Percentiles rank a stretch among this genome's conserved stretches.
These are phyloP conservation scores for Stephanodiscus minutulus DNA, from an alignment of 108 stramenopile species.

Conservation along the genomic window DNA sequence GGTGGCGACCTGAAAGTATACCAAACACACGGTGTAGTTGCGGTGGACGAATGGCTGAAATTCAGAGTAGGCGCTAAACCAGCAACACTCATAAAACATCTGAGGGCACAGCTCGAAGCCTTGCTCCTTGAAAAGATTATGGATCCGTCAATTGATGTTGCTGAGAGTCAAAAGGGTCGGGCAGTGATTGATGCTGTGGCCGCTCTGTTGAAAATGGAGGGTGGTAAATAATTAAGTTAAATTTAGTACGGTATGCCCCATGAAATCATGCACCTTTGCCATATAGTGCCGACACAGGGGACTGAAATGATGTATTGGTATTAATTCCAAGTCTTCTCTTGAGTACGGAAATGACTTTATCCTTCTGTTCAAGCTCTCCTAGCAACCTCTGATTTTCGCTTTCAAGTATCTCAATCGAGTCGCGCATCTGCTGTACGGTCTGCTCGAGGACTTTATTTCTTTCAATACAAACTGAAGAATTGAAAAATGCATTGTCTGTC, in stretches of 20 bases:
- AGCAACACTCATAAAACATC: constrained; percentile 72
- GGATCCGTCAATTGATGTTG: constrained; percentile 56
- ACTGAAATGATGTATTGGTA: too few species aligned
- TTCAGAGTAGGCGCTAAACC: constrained; percentile 64
- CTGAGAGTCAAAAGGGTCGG: constrained; percentile 48
- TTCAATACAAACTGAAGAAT: too few species aligned
- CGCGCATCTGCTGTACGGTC: too few species aligned
- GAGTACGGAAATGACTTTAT: background rate
- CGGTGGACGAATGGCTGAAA: constrained; percentile 74
- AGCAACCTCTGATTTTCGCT: background rate
- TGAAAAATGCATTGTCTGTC: too few species aligned
- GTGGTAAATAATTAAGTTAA: background rate
- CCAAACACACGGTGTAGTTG: constrained; percentile 60
- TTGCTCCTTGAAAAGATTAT: constrained; percentile 70
- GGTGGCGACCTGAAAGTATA: constrained; percentile 68
- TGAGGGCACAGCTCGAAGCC: constrained; percentile 62
- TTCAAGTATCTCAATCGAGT: background rate
- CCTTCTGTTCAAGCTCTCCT: background rate
- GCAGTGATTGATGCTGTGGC: constrained; percentile 62
- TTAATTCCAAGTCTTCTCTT: background rate
- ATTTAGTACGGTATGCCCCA: background rate
- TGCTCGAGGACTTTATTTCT: too few species aligned
- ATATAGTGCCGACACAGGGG: background rate
- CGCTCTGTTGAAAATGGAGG: constrained; percentile 40
- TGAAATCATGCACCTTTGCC: background rate